These are phyloP conservation scores for Pachyrhizus erosus DNA, from an alignment of 306 rosid genomes.

Conservation along the genomic window DNA sequence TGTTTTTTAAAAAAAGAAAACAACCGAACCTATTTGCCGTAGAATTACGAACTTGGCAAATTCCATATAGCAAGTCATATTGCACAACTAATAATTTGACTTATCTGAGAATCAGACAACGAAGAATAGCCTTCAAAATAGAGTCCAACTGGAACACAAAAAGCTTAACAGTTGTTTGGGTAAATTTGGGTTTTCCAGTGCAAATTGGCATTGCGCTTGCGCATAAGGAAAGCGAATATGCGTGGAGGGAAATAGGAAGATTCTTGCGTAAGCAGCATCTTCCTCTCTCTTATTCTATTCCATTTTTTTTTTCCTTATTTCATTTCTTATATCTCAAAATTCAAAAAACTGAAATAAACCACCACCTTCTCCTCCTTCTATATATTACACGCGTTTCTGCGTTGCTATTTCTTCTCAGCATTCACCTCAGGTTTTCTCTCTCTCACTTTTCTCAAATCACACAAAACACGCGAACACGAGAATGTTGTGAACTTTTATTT, in stretches of 20 bases:
- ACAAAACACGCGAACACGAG: not conserved
- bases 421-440: conserved; percentile 54
- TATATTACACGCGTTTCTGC: not conserved
- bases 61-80: not conserved
- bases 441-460: not conserved
- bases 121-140: not conserved
- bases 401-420: conserved; percentile 32
- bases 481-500: not conserved
- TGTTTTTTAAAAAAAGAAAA: too few species aligned
- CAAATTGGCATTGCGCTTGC: not conserved
- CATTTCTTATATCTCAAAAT: not conserved
- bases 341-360: conserved; percentile 40
- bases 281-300: conserved; percentile 48
- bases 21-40: not conserved
- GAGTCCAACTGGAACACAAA: not conserved
- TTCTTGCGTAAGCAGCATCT: conserved; percentile 65
- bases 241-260: conserved; percentile 48
- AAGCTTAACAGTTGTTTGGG: not conserved
- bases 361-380: not conserved
- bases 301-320: not conserved
- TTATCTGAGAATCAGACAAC: not conserved
- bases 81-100: not conserved
- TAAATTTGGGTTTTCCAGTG: conserved; percentile 1
- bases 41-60: not conserved
- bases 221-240: conserved; percentile 54